Base-by-base conservation (phyloP, 2,329 filamentous ascomycete species). In the Aspergillus quadricinctus region DNA sequence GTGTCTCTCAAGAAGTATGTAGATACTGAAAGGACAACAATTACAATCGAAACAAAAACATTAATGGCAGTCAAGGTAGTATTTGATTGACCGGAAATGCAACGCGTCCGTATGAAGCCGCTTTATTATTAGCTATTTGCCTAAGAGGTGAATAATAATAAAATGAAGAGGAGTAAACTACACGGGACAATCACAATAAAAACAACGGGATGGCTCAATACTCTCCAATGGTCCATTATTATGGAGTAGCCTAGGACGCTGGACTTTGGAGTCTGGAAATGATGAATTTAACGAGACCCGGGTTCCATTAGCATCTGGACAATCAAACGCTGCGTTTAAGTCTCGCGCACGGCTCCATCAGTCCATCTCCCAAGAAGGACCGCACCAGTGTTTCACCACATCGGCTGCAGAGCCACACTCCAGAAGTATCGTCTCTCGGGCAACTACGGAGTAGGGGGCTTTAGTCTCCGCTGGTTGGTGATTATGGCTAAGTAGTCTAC, bases 361-460 rank as follows among this genome's bases (percentile, higher is more conserved):
- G 57, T 56, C 43, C 48, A 43, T 11, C n/a, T 45, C 11, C 23
- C 19, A 49, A 41, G 37, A 55, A 46, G 49, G 57, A 57, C 56
- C 43, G 53, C 61, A 61, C 62, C 62, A 64, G 62, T 60, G 64
- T 66, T 66, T 66, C 64, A 66, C 61, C 41, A 59, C 21, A 40
- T 46, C 41, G 41, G 41, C 21, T 45, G 19, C 41, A 45, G 9
- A 45, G 41, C 41, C 41, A 45, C 41, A 45, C n/a, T 45, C 19
- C 45, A 28, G 27, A 37, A 28, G 45, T 45, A 19, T 29, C 25
- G 57, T 63, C 59, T 61, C 59, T 61, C 55, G 21, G 61, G 59
- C 59, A 61, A 61, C 57, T 57, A 40, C 27, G 23, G 23, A 23
- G 23, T 23, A 23, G 37, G 37, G 29, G 31, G 55, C 46, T n/a